Percentiles rank a stretch among this genome's conserved stretches.
Conservation (phyloP, 2,329 filamentous ascomycete species). For the Colletotrichum cuscutae region DNA sequence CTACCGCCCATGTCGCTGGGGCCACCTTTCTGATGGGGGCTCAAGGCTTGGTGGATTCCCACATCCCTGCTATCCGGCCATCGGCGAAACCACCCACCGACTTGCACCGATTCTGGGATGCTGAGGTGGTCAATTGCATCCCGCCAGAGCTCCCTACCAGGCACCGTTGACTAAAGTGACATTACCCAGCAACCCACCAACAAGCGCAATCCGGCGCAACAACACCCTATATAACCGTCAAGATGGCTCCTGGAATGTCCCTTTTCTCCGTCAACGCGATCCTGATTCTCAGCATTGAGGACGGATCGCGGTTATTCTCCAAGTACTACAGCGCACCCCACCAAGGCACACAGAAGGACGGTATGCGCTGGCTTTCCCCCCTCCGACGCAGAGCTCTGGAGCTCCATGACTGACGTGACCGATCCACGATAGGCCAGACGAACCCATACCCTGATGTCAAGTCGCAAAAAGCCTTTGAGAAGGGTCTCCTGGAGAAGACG, state of each 20-base stretch:
- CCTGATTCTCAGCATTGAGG: slow-evolving; percentile 83
- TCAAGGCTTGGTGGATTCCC: not conserved
- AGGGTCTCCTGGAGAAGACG: slow-evolving; percentile 94
- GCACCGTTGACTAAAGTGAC: slow-evolving; percentile 32
- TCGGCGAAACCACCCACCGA: slow-evolving; percentile 35
- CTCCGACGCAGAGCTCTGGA: slow-evolving; percentile 11
- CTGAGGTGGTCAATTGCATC: slow-evolving; percentile 35
- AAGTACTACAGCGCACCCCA: slow-evolving; percentile 77
- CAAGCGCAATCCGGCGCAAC: slow-evolving; percentile 30
- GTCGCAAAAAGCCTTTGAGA: slow-evolving; percentile 96
- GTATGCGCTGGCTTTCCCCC: slow-evolving; percentile 35
- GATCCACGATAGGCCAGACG: not conserved
- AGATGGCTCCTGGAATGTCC: slow-evolving; percentile 79
- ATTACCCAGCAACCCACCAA: slow-evolving; percentile 13
- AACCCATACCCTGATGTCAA: slow-evolving; percentile 86
- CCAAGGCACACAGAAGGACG: slow-evolving; percentile 42
- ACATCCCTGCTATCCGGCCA: slow-evolving; percentile 20
- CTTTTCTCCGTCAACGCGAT: slow-evolving; percentile 82
- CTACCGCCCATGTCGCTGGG: not conserved
- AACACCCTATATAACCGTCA: slow-evolving; percentile 35
- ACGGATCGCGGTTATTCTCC: slow-evolving; percentile 89
- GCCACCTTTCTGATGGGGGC: not conserved
- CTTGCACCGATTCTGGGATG: slow-evolving; percentile 28
- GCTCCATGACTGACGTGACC: slow-evolving; percentile 3
- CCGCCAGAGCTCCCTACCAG: slow-evolving; percentile 26